A percentile compares a stretch with the other conserved stretches of the same genome.
Evolutionary conservation across 441 rosid species (phyloP).

Genomic region (Metrosideros polymorpha): DNA sequence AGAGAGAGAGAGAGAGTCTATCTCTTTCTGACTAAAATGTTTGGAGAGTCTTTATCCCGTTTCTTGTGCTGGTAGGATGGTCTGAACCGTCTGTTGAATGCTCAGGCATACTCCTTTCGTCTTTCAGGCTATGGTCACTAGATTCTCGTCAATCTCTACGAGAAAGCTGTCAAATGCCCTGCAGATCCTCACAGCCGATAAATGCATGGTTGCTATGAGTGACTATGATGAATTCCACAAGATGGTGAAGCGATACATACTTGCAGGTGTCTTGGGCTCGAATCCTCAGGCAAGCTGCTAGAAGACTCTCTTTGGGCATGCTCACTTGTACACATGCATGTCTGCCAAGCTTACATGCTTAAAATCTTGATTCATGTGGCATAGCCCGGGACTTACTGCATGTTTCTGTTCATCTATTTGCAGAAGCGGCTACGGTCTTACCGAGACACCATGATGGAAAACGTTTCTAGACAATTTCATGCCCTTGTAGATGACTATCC

Average conservation of each 20-base stretch:
- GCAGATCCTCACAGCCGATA: constrained; percentile 50
- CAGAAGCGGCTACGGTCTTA: constrained; percentile 56
- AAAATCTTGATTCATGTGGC: neutral
- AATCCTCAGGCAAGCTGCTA: constrained; percentile 52
- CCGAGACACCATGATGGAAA: constrained; percentile 50
- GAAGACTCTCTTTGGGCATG: neutral
- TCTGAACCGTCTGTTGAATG: neutral
- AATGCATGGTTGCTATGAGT: constrained; percentile 80
- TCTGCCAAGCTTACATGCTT: neutral
- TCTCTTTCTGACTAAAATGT: no score
- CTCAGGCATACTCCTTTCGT: neutral
- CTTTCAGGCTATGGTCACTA: constrained; percentile 72
- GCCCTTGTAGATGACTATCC: constrained; percentile 25
- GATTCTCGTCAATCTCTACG: constrained; percentile 67
- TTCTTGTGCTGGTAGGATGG: neutral
- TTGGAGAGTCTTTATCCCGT: no score
- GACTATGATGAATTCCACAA: constrained; percentile 77
- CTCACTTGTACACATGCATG: neutral
- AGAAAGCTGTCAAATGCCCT: constrained; percentile 69
- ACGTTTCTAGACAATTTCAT: constrained; percentile 31
- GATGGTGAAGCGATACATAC: constrained; percentile 36
- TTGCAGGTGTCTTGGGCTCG: constrained; percentile 47
- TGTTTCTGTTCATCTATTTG: neutral
- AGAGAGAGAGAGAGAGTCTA: no score
- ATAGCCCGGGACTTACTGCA: neutral